Conservation (phyloP, 495 filamentous ascomycete species). For the Arthonia radiata region DNA sequence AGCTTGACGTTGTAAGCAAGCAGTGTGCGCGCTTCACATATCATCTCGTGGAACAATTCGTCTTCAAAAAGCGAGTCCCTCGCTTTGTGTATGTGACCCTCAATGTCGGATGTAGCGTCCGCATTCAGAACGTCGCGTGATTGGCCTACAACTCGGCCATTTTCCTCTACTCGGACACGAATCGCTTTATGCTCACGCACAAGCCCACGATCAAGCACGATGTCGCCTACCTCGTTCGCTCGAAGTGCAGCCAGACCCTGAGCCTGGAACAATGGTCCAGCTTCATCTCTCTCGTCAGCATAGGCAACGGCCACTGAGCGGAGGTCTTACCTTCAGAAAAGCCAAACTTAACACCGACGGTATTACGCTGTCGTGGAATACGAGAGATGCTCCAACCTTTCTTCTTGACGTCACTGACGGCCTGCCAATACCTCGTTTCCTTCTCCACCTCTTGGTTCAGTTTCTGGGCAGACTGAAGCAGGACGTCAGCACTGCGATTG, state of each 20-base stretch:
- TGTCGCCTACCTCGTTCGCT: conserved; percentile 44
- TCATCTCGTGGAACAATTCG: conserved; percentile 82
- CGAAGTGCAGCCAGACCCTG: conserved; percentile 55
- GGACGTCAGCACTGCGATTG: conserved; percentile 42
- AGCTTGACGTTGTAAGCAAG: conserved; percentile 39
- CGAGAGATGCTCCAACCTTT: conserved; percentile 65
- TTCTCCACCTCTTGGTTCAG: conserved; percentile 49
- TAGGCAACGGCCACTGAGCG: background rate
- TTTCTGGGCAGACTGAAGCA: conserved; percentile 45
- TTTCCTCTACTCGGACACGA: conserved; percentile 29
- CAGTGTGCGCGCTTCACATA: conserved; percentile 49
- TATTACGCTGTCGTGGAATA: conserved; percentile 43
- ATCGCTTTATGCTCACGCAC: conserved; percentile 32
- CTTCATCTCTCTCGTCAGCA: conserved; percentile 10
- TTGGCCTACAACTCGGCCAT: conserved; percentile 13
- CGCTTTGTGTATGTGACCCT: conserved; percentile 50
- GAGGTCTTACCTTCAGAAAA: conserved; percentile 43
- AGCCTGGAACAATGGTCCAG: conserved; percentile 47
- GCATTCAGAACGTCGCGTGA: conserved; percentile 3
- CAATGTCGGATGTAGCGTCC: conserved; percentile 18
- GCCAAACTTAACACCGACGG: conserved; percentile 66
- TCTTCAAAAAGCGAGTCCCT: conserved; percentile 75
- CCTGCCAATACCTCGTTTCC: conserved; percentile 73
- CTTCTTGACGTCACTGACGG: conserved; percentile 54
- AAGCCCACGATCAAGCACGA: conserved; percentile 47